These are phyloP conservation scores for Saccharomyces pastorianus DNA, from an alignment of 1,139 yeast genomes.

Conservation along the genomic window DNA sequence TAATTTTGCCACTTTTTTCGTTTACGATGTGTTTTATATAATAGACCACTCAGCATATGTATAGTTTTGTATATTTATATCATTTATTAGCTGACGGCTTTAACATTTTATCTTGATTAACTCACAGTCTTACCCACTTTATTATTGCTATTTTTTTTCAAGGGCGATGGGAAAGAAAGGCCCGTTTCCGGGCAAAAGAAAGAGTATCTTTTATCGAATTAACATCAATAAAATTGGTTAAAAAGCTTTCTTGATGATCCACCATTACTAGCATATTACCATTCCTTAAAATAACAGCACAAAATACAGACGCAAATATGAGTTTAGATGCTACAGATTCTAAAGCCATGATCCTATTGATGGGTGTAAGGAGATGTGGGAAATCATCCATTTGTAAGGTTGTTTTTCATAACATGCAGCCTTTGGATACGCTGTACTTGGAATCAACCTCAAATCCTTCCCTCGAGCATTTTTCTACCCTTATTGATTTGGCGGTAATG, in stretches of 20 bases:
- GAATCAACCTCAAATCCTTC: constrained; percentile 90
- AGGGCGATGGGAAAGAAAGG: background rate
- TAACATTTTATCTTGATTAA: background rate
- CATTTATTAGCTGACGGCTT: background rate
- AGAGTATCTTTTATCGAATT: background rate
- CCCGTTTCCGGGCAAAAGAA: background rate
- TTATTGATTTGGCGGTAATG: constrained; percentile 86
- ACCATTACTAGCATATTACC: background rate
- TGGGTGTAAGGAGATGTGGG: constrained; percentile 82
- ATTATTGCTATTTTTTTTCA: background rate
- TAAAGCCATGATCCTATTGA: constrained; percentile 65
- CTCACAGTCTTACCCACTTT: background rate
- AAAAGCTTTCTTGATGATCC: background rate
- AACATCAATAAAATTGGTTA: too few relatives aligned
- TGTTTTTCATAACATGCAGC: constrained; percentile 94
- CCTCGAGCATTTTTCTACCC: constrained; percentile 64
- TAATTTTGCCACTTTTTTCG: background rate
- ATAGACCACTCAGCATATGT: background rate
- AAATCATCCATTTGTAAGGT: constrained; percentile 91
- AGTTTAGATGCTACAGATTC: constrained; percentile 34
- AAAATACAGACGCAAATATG: constrained; percentile 15
- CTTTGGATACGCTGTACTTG: constrained; percentile 80
- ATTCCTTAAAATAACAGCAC: constrained; percentile 14
- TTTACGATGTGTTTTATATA: background rate
- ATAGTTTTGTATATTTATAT: background rate